Base-by-base conservation (phyloP, 768 basidiomycete genomes). In the Hypsizygus marmoreus region DNA sequence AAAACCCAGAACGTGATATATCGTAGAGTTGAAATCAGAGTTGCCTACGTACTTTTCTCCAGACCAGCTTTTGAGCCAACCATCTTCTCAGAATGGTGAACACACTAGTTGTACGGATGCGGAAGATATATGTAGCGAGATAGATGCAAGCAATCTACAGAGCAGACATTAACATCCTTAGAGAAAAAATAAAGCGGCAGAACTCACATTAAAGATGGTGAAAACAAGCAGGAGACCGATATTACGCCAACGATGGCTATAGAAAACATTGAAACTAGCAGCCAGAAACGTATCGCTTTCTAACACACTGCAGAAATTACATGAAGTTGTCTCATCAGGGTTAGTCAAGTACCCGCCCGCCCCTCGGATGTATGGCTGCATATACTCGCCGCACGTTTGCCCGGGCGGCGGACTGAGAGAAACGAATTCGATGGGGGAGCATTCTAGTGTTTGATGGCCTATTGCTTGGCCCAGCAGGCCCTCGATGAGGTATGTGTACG, bases 321-420 rank as follows among this genome's bases (percentile, higher is more conserved):
- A 89, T 32, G 57, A 62, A n/a, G 63, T 46, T 0, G 76, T 75
- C 3, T 82, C 78, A n/a, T 74, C 60, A 1, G 79, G 71, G 52
- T 86, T 76, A 17, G 68, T 55, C 22, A 88, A 61, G 51, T 82
- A 82, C 7, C 86, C 85, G 0, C 85, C 80, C 4, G 71, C 67
- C 1, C 51, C 33, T 0, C 60, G 46, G 12, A 84, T 79, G 64
- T 74, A 90, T 0, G 66, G 57, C 14, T 61, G 36, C 59, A 86
- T 65, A 59, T 79, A 89, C 3, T 69, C 47, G 3, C 53, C 54
- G 56, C 88, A 90, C 4, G 71, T 79, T 47, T 70, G 54, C 2
- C 80, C 82, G 1, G 63, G 48, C 1, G 82, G 79, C 1, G 86
- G 79, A 9, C 74, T 60, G 26, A 90, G 59, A 7, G 58, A 57